These are phyloP conservation scores for Dactylonectria macrodidyma DNA, from an alignment of 2,329 filamentous ascomycete species.

Conservation along the genomic window DNA sequence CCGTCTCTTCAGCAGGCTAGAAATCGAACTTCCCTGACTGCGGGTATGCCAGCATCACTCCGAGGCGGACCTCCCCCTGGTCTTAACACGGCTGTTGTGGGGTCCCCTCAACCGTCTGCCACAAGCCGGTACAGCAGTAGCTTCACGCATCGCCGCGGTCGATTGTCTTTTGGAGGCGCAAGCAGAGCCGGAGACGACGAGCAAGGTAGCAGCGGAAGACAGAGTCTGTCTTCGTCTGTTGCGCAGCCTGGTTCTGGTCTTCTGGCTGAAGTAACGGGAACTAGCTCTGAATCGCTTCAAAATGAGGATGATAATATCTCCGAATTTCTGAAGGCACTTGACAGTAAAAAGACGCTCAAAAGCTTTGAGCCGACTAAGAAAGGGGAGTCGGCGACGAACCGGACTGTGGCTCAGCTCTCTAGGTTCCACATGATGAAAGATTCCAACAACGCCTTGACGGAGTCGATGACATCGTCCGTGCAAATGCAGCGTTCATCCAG, in stretches of 20 bases:
- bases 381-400: slow-evolving; percentile 79
- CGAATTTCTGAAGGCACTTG: slow-evolving; percentile 91
- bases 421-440: slow-evolving; percentile 93
- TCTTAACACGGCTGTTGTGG: slow-evolving; percentile 76
- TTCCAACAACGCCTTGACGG: slow-evolving; percentile 88
- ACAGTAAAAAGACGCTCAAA: slow-evolving; percentile 88
- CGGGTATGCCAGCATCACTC: slow-evolving; percentile 81
- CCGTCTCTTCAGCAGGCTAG: slow-evolving; percentile 68
- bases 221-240: slow-evolving; percentile 79
- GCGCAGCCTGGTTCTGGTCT: slow-evolving; percentile 84
- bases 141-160: slow-evolving; percentile 87
- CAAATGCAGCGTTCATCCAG: slow-evolving; percentile 87
- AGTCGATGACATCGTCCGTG: slow-evolving; percentile 93
- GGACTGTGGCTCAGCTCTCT: slow-evolving; percentile 83
- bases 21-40: slow-evolving; percentile 80
- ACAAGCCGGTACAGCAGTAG: slow-evolving; percentile 94
- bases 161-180: slow-evolving; percentile 82
- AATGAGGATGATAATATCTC: slow-evolving; percentile 94
- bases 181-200: slow-evolving; percentile 80
- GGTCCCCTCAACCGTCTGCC: slow-evolving; percentile 84
- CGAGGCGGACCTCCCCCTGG: slow-evolving; percentile 75
- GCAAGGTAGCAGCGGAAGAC: slow-evolving; percentile 84
- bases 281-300: slow-evolving; percentile 77
- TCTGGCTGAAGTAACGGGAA: slow-evolving; percentile 77
- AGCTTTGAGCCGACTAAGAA: slow-evolving; percentile 80